Evolutionary conservation across 257 asterid species (phyloP).

Genomic region (Scutellaria galericulata): DNA sequence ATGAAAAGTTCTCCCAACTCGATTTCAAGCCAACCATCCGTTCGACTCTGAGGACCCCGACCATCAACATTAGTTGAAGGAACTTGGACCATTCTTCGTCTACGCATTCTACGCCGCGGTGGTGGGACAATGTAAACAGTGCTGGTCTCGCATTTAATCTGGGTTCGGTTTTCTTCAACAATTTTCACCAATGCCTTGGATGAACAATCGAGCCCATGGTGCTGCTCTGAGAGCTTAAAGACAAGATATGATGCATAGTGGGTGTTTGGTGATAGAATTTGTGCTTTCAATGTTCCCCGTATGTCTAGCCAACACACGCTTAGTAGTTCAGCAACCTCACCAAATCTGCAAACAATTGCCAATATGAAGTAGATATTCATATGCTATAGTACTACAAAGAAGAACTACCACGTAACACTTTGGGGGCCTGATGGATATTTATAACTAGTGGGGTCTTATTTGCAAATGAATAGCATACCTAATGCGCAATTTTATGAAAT

Average conservation of each 20-base stretch:
- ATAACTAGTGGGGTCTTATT: too few relatives aligned
- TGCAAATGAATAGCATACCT: too few relatives aligned
- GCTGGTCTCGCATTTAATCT: not conserved
- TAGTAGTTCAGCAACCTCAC: constrained; percentile 54
- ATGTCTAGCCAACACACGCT: constrained; percentile 55
- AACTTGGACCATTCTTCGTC: not conserved
- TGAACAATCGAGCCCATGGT: constrained; percentile 28
- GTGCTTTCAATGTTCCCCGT: constrained; percentile 35
- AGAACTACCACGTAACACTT: not conserved
- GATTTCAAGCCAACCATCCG: constrained; percentile 44
- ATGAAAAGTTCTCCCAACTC: constrained; percentile 42
- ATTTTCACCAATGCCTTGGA: constrained; percentile 36
- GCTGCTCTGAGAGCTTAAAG: constrained; percentile 16
- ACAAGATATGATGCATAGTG: constrained; percentile 39
- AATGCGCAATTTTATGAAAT: too few relatives aligned
- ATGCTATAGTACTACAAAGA: not conserved
- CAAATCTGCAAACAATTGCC: constrained; percentile 44
- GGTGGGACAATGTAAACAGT: constrained; percentile 22
- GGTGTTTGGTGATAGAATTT: constrained; percentile 37
- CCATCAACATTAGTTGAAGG: not conserved
- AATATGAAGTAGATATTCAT: not conserved
- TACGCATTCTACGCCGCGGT: too few relatives aligned
- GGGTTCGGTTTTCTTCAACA: not conserved
- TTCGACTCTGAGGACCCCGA: constrained; percentile 10
- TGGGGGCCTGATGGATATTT: too few relatives aligned